Evolutionary conservation across 257 asterid species (phyloP).

Genomic region (Paraleonurus japonicus): DNA sequence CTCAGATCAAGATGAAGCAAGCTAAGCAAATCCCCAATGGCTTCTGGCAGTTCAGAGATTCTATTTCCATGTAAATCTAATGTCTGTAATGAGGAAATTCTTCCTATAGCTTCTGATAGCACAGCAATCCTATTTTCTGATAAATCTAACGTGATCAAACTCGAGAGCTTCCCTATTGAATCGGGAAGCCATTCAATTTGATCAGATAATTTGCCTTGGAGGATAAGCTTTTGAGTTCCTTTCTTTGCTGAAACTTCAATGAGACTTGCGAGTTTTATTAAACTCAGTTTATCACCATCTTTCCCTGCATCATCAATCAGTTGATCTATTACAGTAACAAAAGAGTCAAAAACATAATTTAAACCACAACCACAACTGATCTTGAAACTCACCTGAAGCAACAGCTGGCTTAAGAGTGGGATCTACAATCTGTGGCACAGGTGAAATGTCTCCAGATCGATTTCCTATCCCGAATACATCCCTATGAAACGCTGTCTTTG

Average conservation of each 20-base stretch:
- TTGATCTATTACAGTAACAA: conserved; percentile 14
- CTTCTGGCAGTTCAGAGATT: conserved; percentile 60
- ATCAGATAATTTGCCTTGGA: conserved; percentile 59
- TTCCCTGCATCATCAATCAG: conserved; percentile 54
- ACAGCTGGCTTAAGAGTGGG: conserved; percentile 57
- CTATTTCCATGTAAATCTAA: conserved; percentile 64
- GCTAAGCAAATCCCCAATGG: conserved; percentile 70
- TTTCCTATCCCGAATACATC: conserved; percentile 45
- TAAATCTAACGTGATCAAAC: conserved; percentile 61
- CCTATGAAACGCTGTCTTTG: conserved; percentile 41
- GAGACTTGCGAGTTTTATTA: conserved; percentile 77
- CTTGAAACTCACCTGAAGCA: conserved; percentile 42
- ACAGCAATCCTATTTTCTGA: conserved; percentile 73
- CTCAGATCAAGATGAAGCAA: conserved; percentile 60
- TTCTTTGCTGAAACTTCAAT: conserved; percentile 79
- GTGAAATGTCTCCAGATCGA: conserved; percentile 35
- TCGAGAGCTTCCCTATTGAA: conserved; percentile 78
- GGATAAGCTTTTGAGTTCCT: conserved; percentile 58
- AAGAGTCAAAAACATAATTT: not conserved
- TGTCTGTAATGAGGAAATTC: conserved; percentile 53
- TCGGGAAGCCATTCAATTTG: conserved; percentile 96
- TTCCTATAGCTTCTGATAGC: conserved; percentile 67
- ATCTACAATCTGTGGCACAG: conserved; percentile 58
- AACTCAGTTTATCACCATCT: conserved; percentile 76
- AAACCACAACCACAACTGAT: conserved; percentile 1